Evolutionary conservation across 2,329 filamentous ascomycete species (phyloP).

Genomic region (Lecanicillium sp.): DNA sequence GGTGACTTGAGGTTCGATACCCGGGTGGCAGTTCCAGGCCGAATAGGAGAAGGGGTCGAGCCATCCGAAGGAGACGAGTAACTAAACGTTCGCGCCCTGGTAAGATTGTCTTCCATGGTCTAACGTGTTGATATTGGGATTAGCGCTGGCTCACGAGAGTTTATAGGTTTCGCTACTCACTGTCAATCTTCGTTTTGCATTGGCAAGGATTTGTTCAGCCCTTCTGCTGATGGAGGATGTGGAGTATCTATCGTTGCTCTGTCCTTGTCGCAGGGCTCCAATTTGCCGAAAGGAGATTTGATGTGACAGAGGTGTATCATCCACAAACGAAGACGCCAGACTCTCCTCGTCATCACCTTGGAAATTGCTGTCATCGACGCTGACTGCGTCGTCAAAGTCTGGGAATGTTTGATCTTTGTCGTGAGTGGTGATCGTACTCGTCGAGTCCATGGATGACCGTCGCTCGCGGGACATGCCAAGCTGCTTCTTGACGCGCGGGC

Average conservation of each 20-base stretch:
- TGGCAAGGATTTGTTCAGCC: constrained; percentile 84
- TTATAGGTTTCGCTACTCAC: constrained; percentile 45
- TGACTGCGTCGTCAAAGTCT: constrained; percentile 54
- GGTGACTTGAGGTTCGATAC: constrained; percentile 12
- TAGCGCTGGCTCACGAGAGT: too few relatives aligned
- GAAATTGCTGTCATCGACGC: constrained; percentile 56
- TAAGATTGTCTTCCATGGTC: constrained; percentile 91
- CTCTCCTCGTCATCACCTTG: constrained; percentile 62
- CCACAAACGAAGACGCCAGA: constrained; percentile 47
- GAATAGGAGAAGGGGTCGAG: constrained; percentile 45
- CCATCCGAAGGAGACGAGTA: constrained; percentile 33
- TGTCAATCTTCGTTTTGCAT: constrained; percentile 81
- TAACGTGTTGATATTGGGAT: too few relatives aligned
- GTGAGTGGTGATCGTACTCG: constrained; percentile 49
- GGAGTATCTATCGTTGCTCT: constrained; percentile 52
- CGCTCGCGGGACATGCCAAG: constrained; percentile 38
- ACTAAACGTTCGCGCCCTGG: constrained; percentile 62
- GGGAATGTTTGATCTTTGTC: constrained; percentile 41
- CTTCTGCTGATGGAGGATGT: constrained; percentile 70
- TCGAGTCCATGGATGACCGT: constrained; percentile 50
- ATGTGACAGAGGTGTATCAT: constrained; percentile 18
- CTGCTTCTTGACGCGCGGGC: constrained; percentile 34
- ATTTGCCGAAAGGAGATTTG: too few relatives aligned
- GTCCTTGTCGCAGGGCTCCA: constrained; percentile 4
- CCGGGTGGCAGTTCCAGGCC: constrained; percentile 22